A percentile compares a stretch with the other conserved stretches of the same genome.
These are phyloP conservation scores for Puccinia triticina DNA, from an alignment of 1,284 basidiomycete genomes.

Conservation along the genomic window DNA sequence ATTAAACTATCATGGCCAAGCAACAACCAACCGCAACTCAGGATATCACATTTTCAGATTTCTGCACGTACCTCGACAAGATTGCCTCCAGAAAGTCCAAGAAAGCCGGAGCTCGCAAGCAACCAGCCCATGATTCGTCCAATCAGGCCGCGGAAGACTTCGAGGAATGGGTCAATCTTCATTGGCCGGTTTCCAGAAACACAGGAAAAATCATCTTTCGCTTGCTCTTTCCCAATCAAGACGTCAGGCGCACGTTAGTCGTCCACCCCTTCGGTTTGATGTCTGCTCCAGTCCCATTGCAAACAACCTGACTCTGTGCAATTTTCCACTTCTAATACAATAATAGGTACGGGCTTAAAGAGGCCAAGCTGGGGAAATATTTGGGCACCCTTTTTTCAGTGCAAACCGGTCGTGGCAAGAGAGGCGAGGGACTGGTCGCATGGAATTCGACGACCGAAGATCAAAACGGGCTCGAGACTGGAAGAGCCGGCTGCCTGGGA, in stretches of 20 bases:
- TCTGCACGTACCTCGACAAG: neutral
- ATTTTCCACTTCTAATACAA: too few relatives aligned
- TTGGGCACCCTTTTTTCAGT: slow-evolving; percentile 67
- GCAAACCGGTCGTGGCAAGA: slow-evolving; percentile 54
- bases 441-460: slow-evolving; percentile 64
- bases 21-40: neutral
- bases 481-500: slow-evolving; percentile 71
- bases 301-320: too few relatives aligned
- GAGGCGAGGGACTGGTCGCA: slow-evolving; percentile 61
- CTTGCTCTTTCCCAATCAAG: slow-evolving; percentile 79
- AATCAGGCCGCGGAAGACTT: slow-evolving; percentile 17
- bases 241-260: slow-evolving; percentile 65
- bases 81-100: slow-evolving; percentile 7
- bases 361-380: slow-evolving; percentile 67
- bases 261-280: neutral
- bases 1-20: neutral
- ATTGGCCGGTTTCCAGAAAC: slow-evolving; percentile 5
- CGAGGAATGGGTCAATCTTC: neutral
- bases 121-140: neutral
- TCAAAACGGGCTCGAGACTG: slow-evolving; percentile 57
- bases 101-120: neutral
- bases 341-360: slow-evolving; percentile 73
- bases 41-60: neutral
- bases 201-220: slow-evolving; percentile 66
- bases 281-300: too few relatives aligned